phyloP scores from a whole-genome alignment of 768 basidiomycete species.

The Amanita exitialis region DNA sequence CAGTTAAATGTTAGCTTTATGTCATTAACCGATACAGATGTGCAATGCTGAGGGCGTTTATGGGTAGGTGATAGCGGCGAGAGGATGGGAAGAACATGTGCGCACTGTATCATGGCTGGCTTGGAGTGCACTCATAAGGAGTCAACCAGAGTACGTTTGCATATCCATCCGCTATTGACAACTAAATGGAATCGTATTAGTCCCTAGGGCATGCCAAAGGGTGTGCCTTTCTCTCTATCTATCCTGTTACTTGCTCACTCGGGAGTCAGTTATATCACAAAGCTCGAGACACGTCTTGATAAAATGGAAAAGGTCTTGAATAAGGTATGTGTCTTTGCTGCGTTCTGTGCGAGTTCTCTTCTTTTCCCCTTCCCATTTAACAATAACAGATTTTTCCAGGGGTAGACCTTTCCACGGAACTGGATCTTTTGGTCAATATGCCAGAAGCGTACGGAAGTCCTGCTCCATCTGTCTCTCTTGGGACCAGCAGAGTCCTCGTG shows the following conservation, averaged over 20 bases:
- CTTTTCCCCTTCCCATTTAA: too few relatives aligned
- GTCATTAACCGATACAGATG: not conserved
- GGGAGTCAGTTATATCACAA: constrained; percentile 45
- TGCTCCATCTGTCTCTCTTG: constrained; percentile 13
- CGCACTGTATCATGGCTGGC: constrained; percentile 51
- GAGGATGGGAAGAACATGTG: constrained; percentile 52
- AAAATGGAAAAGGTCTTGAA: constrained; percentile 55
- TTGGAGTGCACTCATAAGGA: constrained; percentile 61
- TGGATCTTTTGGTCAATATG: constrained; percentile 18
- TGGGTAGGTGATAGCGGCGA: constrained; percentile 57
- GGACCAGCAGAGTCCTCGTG: constrained; percentile 19
- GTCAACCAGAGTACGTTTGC: constrained; percentile 48
- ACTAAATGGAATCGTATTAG: constrained; percentile 13
- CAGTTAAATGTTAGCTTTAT: constrained; percentile 15
- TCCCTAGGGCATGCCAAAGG: constrained; percentile 56
- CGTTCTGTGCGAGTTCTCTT: not conserved
- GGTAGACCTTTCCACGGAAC: constrained; percentile 50
- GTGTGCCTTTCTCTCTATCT: constrained; percentile 17
- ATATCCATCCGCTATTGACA: constrained; percentile 1
- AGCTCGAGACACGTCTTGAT: constrained; percentile 48
- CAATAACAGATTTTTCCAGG: constrained; percentile 37
- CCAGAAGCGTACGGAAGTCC: constrained; percentile 22
- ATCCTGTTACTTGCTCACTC: constrained; percentile 21
- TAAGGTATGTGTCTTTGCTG: constrained; percentile 25
- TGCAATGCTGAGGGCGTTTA: not conserved